A percentile compares a stretch with the other conserved stretches of the same genome.
phyloP scores from a whole-genome alignment of 2,329 filamentous ascomycete genomes.

The Colletotrichum gloeosporioides region DNA sequence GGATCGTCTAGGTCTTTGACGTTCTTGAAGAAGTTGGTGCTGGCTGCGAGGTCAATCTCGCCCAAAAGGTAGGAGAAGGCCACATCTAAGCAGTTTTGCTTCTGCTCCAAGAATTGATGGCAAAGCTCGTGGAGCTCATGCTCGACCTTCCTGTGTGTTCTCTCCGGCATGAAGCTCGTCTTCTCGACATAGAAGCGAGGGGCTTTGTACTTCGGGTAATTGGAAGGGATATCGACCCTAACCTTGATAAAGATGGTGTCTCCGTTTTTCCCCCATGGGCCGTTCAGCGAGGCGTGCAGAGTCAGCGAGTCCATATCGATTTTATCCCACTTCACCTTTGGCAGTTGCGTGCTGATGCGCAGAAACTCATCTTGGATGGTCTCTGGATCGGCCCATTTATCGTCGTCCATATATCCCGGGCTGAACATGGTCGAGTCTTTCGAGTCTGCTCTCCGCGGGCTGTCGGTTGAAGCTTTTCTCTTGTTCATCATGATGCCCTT shows the following conservation, averaged over 20 bases:
- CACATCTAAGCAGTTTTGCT: slow-evolving; percentile 67
- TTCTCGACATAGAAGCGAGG: slow-evolving; percentile 67
- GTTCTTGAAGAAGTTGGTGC: slow-evolving; percentile 67
- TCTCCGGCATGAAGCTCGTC: slow-evolving; percentile 65
- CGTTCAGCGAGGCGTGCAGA: slow-evolving; percentile 66
- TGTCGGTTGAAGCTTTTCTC: slow-evolving; percentile 50
- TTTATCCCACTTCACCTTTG: slow-evolving; percentile 69
- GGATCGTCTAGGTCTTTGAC: slow-evolving; percentile 68
- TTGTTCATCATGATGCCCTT: slow-evolving; percentile 70
- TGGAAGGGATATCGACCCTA: slow-evolving; percentile 62
- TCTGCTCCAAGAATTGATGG: slow-evolving; percentile 58
- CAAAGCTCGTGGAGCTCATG: slow-evolving; percentile 63
- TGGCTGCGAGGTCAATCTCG: slow-evolving; percentile 65
- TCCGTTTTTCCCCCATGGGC: slow-evolving; percentile 65
- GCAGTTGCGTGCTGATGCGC: slow-evolving; percentile 65
- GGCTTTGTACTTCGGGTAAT: slow-evolving; percentile 62
- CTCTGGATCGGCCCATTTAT: slow-evolving; percentile 66
- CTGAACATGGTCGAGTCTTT: slow-evolving; percentile 58
- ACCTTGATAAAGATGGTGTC: slow-evolving; percentile 67
- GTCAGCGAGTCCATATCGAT: slow-evolving; percentile 67
- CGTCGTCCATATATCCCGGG: slow-evolving; percentile 55
- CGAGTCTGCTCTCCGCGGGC: slow-evolving; percentile 54
- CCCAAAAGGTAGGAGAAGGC: slow-evolving; percentile 68
- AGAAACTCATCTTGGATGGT: slow-evolving; percentile 70
- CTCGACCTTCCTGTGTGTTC: slow-evolving; percentile 58